Conservation (phyloP, 148 eudicot genomes). For the Chenopodium formosanum region DNA sequence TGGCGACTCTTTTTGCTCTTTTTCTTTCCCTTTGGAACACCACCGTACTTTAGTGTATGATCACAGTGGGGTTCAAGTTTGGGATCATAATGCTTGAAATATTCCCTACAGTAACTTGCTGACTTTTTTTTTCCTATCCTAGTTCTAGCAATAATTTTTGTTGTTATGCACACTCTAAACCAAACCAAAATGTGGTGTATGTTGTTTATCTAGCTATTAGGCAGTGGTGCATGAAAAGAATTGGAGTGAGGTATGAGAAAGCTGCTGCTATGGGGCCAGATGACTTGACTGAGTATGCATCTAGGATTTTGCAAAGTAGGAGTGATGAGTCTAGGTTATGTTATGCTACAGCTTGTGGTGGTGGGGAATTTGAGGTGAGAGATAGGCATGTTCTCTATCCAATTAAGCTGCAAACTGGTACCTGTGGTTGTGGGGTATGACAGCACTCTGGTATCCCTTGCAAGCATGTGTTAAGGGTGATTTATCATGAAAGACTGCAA, state of each 20-base stretch:
- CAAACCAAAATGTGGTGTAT: no score
- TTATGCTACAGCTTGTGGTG: background rate
- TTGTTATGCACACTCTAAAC: no score
- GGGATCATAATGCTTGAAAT: no score
- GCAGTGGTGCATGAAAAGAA: no score
- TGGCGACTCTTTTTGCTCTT: no score
- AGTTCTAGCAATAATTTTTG: no score
- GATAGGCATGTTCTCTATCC: background rate
- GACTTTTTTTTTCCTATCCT: no score
- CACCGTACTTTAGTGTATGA: no score
- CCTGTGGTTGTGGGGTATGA: background rate
- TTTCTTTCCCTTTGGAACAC: no score
- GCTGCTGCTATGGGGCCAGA: background rate
- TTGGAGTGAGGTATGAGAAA: background rate
- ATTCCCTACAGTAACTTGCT: no score
- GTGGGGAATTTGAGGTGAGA: background rate
- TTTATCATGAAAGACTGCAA: background rate
- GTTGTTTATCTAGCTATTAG: no score
- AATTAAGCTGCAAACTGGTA: background rate
- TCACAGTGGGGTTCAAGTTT: no score
- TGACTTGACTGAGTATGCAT: background rate
- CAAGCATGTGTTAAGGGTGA: background rate
- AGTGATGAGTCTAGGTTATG: background rate
- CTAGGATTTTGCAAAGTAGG: background rate
- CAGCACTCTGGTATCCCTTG: background rate